These are phyloP conservation scores for Pichia cephalocereana DNA, from an alignment of 805 yeast genomes.

Conservation along the genomic window DNA sequence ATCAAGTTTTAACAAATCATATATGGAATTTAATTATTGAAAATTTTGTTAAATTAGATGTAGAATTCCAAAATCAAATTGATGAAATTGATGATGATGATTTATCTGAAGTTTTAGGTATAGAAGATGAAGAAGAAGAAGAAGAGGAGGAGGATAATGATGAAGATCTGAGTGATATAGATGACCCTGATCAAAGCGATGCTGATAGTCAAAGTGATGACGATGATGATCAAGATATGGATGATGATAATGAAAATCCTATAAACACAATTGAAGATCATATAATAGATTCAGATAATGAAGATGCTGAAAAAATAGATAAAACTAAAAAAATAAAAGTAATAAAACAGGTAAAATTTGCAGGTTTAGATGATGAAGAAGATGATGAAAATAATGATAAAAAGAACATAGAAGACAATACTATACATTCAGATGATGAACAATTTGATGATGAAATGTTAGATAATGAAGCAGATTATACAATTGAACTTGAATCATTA, in stretches of 20 bases:
- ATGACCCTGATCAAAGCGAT: slow-evolving; percentile 23
- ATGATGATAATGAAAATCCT: slow-evolving; percentile 19
- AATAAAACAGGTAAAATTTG: background rate
- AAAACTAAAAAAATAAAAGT: background rate
- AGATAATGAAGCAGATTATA: slow-evolving; percentile 38
- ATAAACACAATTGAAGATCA: background rate
- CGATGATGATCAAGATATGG: slow-evolving; percentile 18
- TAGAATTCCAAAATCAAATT: slow-evolving; percentile 79
- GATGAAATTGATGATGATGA: slow-evolving; percentile 78
- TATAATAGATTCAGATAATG: background rate
- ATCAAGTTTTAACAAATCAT: slow-evolving; percentile 63
- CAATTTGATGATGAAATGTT: slow-evolving; percentile 30
- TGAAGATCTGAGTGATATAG: slow-evolving; percentile 26
- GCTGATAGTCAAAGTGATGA: background rate
- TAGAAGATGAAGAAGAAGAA: slow-evolving; percentile 24
- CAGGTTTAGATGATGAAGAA: background rate
- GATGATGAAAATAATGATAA: slow-evolving; percentile 12
- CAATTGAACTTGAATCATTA: slow-evolving; percentile 38
- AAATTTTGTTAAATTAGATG: slow-evolving; percentile 77
- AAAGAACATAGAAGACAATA: slow-evolving; percentile 10
- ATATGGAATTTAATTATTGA: slow-evolving; percentile 79
- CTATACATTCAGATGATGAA: slow-evolving; percentile 13
- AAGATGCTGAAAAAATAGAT: background rate
- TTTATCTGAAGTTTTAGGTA: slow-evolving; percentile 37
- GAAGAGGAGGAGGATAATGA: slow-evolving; percentile 22